Conservation (phyloP, 352 stramenopile species). For the Elongisporangium undulatum region DNA sequence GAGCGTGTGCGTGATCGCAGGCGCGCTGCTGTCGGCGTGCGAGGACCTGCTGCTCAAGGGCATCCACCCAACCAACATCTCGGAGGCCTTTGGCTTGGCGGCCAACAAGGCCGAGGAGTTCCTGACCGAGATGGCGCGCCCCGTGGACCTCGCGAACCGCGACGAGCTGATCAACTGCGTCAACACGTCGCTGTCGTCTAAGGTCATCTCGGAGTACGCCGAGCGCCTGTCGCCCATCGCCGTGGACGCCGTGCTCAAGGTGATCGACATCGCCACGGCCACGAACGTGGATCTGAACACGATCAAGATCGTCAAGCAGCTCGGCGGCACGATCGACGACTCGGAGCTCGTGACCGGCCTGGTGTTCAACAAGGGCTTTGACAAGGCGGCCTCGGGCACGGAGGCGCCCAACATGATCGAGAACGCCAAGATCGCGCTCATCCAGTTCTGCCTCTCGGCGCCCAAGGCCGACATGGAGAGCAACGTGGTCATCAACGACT, state of each 20-base stretch:
- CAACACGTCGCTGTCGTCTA: slow-evolving; percentile 97
- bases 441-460: slow-evolving; percentile 99
- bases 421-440: slow-evolving; percentile 99
- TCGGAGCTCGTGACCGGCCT: slow-evolving; percentile 97
- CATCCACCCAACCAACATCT: slow-evolving; percentile 99
- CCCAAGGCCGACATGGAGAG: slow-evolving; percentile 99
- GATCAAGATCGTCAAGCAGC: slow-evolving; percentile 98
- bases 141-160: slow-evolving; percentile 93
- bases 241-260: slow-evolving; percentile 97
- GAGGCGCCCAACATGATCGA: slow-evolving; percentile 80
- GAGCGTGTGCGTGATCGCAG: slow-evolving; percentile 98
- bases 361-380: slow-evolving; percentile 96
- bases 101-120: slow-evolving; percentile 89
- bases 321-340: slow-evolving; percentile 99
- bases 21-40: slow-evolving; percentile 96
- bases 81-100: slow-evolving; percentile 93
- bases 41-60: slow-evolving; percentile 90
- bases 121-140: slow-evolving; percentile 84
- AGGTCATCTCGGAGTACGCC: slow-evolving; percentile 97
- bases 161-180: slow-evolving; percentile 97
- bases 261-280: slow-evolving; percentile 92
- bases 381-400: slow-evolving; percentile 59
- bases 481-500: slow-evolving; percentile 99
- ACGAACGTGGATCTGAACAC: slow-evolving; percentile 97
- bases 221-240: slow-evolving; percentile 97